Conservation (phyloP, 2,329 filamentous ascomycete genomes). For the Colletotrichum paranaense region DNA sequence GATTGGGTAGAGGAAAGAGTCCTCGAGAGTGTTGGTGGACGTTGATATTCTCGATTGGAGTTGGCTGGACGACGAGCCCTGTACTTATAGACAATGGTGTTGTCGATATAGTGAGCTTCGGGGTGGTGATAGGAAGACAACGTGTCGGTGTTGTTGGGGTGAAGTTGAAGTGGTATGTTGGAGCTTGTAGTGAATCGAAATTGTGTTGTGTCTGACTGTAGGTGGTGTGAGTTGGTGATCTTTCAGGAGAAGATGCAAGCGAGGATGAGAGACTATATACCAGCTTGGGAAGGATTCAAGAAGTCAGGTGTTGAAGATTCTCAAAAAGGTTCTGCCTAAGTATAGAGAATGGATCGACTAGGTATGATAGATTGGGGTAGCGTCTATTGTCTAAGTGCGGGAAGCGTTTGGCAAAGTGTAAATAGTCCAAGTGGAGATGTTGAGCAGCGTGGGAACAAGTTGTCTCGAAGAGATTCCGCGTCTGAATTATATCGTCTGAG, state of each 20-base stretch:
- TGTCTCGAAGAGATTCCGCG: conserved; percentile 8
- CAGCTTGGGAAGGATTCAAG: background rate
- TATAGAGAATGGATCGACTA: conserved; percentile 13
- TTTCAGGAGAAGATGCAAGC: background rate
- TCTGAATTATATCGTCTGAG: conserved; percentile 31
- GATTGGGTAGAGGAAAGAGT: background rate
- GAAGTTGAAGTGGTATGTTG: background rate
- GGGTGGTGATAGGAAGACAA: conserved; percentile 24
- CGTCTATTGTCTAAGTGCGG: conserved; percentile 4
- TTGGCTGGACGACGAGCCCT: conserved; percentile 15
- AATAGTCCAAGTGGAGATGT: conserved; percentile 25
- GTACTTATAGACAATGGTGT: conserved; percentile 28
- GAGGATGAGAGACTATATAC: conserved; percentile 24
- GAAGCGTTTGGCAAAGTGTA: conserved; percentile 21
- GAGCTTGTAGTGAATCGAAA: background rate
- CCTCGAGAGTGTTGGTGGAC: background rate
- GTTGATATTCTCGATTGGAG: background rate
- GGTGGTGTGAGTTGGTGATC: conserved; percentile 23
- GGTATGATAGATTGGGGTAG: conserved; percentile 2
- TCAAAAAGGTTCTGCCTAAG: conserved; percentile 23
- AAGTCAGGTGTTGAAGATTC: background rate
- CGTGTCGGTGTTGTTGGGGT: background rate
- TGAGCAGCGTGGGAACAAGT: conserved; percentile 3
- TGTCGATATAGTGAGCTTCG: conserved; percentile 27
- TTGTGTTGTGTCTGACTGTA: conserved; percentile 20